Evolutionary conservation across 2,329 filamentous ascomycete species (phyloP), one percentile per base, ranked within the genome.

Genomic region (Phialophora tarda): DNA sequence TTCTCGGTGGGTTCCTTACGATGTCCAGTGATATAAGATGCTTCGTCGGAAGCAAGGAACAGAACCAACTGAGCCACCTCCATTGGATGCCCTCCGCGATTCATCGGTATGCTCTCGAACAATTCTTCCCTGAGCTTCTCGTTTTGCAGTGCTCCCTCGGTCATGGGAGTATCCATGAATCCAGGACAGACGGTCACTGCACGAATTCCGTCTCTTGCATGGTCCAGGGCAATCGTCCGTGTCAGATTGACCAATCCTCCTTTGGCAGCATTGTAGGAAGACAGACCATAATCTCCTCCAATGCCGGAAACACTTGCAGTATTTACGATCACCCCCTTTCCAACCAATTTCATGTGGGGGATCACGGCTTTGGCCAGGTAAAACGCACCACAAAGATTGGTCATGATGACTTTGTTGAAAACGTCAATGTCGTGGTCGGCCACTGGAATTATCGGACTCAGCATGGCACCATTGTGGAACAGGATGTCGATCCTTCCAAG

Each of bases 331-430:
- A 63, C 59, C n/a, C 64, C 64, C 23, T 66, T 66, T 59, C 59
- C 59, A 4, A 10, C 21, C 32, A 23, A 54, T 34, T 63, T 63
- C 64, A 66, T 66, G 44, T 66, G 59, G 23, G 64, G 64, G 50
- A 66, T 63, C 5, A 55, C 55, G 26, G 54, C 64, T 26, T 59
- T 62, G 47, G 64, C 64, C 2, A 66, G 59, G 28, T 66, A 66
- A n/a, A 66, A 66, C 2, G 59, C 54, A 21, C 59, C 59, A 48
- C 64, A 66, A 28, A 66, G 54, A 38, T 66, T 63, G 59, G 64
- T 66, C 44, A 59, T 63, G 64, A 66, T 66, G 64, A 66, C 64
- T 34, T 66, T 59, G 21, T 66, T 59, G 54, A 66, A 66, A 44
- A 59, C 54, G 44, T 59, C 59, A 12, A 66, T 38, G 32, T 66